phyloP scores from a whole-genome alignment of 2,329 filamentous ascomycete genomes.

The Paradendryphiella salina region DNA sequence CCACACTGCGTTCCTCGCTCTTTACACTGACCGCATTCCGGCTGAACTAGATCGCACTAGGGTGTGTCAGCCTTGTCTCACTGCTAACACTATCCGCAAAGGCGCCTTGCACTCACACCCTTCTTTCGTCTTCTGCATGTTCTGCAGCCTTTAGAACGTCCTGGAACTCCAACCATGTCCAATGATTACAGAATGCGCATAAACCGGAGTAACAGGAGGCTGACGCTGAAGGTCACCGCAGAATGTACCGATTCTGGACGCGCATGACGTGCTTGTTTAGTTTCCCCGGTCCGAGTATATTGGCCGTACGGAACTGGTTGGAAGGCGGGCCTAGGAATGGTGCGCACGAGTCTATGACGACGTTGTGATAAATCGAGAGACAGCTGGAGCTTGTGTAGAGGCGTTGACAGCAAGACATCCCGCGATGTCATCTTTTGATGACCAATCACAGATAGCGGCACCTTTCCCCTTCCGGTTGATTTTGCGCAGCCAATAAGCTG shows the following conservation, averaged over 20 bases:
- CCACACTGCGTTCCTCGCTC: conserved; percentile 63
- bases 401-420: neutral
- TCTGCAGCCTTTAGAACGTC: conserved; percentile 41
- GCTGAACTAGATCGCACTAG: conserved; percentile 65
- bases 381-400: neutral
- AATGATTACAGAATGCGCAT: neutral
- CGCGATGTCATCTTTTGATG: neutral
- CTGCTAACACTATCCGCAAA: neutral
- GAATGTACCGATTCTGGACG: conserved; percentile 23
- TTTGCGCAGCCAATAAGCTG: conserved; percentile 10
- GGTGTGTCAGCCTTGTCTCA: neutral
- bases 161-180: conserved; percentile 33
- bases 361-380: neutral
- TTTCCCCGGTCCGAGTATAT: neutral
- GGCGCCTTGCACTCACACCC: conserved; percentile 51
- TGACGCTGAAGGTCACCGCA: conserved; percentile 17
- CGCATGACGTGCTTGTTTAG: conserved; percentile 4
- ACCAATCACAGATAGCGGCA: neutral
- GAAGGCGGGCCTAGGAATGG: conserved; percentile 1
- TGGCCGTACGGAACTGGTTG: neutral
- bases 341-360: conserved; percentile 12
- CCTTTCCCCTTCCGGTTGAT: conserved; percentile 10
- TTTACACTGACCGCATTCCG: conserved; percentile 63
- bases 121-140: conserved; percentile 54
- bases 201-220: neutral